Evolutionary conservation across 805 yeast species (phyloP).

Genomic region (Metschnikowia proteae): DNA sequence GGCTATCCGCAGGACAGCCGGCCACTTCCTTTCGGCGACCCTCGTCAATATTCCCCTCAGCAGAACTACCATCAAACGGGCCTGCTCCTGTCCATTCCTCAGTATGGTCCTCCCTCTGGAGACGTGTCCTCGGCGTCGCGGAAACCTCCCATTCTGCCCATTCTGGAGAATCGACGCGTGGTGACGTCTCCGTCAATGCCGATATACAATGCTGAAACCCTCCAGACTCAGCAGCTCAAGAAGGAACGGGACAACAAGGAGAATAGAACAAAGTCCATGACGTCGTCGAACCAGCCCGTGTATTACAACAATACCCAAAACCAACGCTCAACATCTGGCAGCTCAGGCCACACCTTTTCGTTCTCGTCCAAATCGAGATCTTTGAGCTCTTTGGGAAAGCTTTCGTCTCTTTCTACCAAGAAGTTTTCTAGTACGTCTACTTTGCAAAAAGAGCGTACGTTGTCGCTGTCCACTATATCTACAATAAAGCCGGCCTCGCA

Average conservation of each 20-base stretch:
- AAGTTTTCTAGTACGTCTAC: constrained; percentile 35
- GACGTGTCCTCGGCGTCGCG: not conserved
- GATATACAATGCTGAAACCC: constrained; percentile 4
- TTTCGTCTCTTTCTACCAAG: constrained; percentile 40
- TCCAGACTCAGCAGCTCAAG: constrained; percentile 10
- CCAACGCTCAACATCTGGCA: constrained; percentile 29
- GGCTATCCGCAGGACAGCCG: not conserved
- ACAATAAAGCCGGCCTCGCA: constrained; percentile 43
- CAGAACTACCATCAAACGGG: not conserved
- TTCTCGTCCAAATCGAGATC: constrained; percentile 40
- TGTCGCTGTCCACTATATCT: constrained; percentile 24
- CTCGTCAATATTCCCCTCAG: not conserved
- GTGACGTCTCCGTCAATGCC: constrained; percentile 15
- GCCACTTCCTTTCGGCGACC: not conserved
- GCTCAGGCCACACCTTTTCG: constrained; percentile 19
- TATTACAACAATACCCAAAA: constrained; percentile 12
- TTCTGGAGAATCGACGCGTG: constrained; percentile 12
- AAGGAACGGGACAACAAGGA: constrained; percentile 9
- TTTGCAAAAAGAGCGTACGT: constrained; percentile 30
- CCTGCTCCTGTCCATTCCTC: not conserved
- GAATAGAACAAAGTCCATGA: constrained; percentile 13
- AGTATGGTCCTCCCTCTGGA: not conserved
- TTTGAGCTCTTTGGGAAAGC: constrained; percentile 38
- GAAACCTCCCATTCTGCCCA: constrained; percentile 3
- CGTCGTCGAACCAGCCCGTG: constrained; percentile 11